Base-by-base conservation (phyloP, 108 stramenopile genomes). In the Cylindrotheca closterium region DNA sequence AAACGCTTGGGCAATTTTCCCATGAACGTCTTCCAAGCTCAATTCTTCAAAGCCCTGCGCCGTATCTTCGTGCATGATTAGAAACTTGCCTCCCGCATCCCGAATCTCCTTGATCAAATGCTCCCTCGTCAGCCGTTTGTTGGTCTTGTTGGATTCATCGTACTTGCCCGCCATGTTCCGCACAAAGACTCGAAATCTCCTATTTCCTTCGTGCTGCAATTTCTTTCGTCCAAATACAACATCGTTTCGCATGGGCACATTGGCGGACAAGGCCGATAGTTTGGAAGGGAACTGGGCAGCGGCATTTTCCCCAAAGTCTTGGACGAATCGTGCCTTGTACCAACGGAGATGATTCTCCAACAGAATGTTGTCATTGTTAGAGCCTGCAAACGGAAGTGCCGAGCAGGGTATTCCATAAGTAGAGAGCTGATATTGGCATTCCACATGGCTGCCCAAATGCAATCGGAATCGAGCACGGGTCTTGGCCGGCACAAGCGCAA, bases 391-490 rank as follows among this genome's bases (percentile, higher is more conserved):
- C 10, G 37, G 37, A 7, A 42, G 15, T 10, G 15, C 15, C 37
- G 7, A 7, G 37, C 37, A 15, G 10, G 51, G 51, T 19, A 65
- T 65, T 24, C 63, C 63, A 54, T 54, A 65, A 2, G 52, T 54
- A 47, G 49, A 54, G 31, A 65, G 52, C 21, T 33, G 28, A 26
- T 65, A 65, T 24, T 47, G 27, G 24, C 63, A 65, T 31, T 65
- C 63, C 18, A 65, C 24, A 22, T 52, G 42, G 2, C 29, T 37
- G 7, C 63, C 63, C 32, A 54, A 30, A 30, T 65, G 63, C 24
- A 49, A 21, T 3, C 30, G 30, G 52, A 31, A 26, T 22, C 63
- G 48, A 21, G 28, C 25, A 19, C 52, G 8, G 4, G 47, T 4
- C 27, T 62, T 49, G n/a, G 58, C 58, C 34, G 29, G 29, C 15